A percentile compares a stretch with the other conserved stretches of the same genome.
phyloP scores from a whole-genome alignment of 768 basidiomycete species.

The Mycena vulgaris region DNA sequence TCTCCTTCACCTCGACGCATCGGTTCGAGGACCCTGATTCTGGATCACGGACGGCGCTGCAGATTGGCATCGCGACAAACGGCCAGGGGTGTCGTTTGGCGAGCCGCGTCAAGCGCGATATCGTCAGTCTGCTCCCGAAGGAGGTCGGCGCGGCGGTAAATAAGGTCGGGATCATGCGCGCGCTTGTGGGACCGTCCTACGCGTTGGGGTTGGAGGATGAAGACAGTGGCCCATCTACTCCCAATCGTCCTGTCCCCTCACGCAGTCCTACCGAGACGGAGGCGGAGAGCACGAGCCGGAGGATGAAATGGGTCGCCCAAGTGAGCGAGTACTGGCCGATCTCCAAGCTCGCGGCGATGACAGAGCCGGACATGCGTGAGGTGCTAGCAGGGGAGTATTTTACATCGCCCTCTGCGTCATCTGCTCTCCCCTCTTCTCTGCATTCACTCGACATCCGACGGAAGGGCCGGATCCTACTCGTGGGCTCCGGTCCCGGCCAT shows the following conservation, averaged over 20 bases:
- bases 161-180: constrained; percentile 80
- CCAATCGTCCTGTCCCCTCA: constrained; percentile 79
- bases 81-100: constrained; percentile 92
- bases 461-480: constrained; percentile 86
- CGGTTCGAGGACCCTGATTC: constrained; percentile 74
- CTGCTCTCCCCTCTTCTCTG: constrained; percentile 40
- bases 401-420: constrained; percentile 32
- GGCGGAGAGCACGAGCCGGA: constrained; percentile 67
- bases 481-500: constrained; percentile 97
- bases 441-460: constrained; percentile 53
- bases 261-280: constrained; percentile 56
- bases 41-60: constrained; percentile 67
- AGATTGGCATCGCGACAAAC: constrained; percentile 92
- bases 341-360: constrained; percentile 79
- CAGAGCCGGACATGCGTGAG: constrained; percentile 76
- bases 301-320: constrained; percentile 95
- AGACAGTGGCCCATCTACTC: constrained; percentile 68
- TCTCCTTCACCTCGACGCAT: constrained; percentile 88
- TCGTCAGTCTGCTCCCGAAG: constrained; percentile 80
- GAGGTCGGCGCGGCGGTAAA: constrained; percentile 83
- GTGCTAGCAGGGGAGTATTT: constrained; percentile 63
- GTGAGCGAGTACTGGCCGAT: constrained; percentile 98
- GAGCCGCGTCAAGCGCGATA: constrained; percentile 84
- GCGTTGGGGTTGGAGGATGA: constrained; percentile 48
- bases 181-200: constrained; percentile 59